These are phyloP conservation scores for Pinus albicaulis DNA, from an alignment of 75 land plant genomes.

Conservation along the genomic window DNA sequence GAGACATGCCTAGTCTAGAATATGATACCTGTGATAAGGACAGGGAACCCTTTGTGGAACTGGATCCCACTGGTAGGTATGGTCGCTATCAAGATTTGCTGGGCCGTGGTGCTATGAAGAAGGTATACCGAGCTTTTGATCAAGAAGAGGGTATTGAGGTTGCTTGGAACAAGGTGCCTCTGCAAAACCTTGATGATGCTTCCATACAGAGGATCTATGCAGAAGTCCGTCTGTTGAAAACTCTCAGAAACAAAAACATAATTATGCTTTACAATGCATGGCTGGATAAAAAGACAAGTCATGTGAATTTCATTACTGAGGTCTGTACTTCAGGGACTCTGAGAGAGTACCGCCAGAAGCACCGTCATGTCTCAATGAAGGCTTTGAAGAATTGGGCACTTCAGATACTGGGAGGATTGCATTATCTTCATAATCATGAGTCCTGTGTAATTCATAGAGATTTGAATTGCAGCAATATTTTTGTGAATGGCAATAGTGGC, in stretches of 20 bases:
- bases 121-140: slow-evolving; percentile 76
- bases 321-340: slow-evolving; percentile 75
- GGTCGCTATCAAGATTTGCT: slow-evolving; percentile 72
- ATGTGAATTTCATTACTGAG: slow-evolving; percentile 85
- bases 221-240: slow-evolving; percentile 47
- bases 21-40: slow-evolving; percentile 11
- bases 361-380: slow-evolving; percentile 58
- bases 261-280: slow-evolving; percentile 51
- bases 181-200: slow-evolving; percentile 30
- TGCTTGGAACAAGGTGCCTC: slow-evolving; percentile 77
- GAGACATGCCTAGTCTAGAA: not conserved
- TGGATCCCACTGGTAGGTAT: slow-evolving; percentile 66
- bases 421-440: slow-evolving; percentile 65
- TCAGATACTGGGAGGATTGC: slow-evolving; percentile 68
- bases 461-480: slow-evolving; percentile 78
- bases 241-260: slow-evolving; percentile 46
- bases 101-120: slow-evolving; percentile 68
- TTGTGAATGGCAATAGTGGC: slow-evolving; percentile 79
- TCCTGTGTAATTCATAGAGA: slow-evolving; percentile 87
- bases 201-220: slow-evolving; percentile 33
- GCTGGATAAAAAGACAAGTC: slow-evolving; percentile 35
- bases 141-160: slow-evolving; percentile 75
- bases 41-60: slow-evolving; percentile 60
- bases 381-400: slow-evolving; percentile 76
- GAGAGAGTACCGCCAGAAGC: slow-evolving; percentile 65